Percentiles rank a stretch among this genome's conserved stretches.
Conservation (phyloP, 129 eudicot genomes). For the Scalesia atractyloides region DNA sequence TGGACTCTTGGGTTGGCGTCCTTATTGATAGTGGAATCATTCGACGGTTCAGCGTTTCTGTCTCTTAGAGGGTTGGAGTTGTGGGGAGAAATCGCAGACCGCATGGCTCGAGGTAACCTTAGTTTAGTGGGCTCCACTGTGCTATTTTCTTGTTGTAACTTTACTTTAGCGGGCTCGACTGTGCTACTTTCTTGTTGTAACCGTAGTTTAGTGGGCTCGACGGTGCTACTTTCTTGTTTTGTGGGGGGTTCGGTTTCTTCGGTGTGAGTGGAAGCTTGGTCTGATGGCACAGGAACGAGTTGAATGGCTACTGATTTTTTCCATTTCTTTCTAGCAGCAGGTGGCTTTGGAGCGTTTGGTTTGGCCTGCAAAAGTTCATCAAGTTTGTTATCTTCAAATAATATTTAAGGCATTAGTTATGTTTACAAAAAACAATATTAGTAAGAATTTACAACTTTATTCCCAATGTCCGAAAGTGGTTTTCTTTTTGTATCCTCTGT, state of each 20-base stretch:
- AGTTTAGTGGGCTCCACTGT: constrained; percentile 40
- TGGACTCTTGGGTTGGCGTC: constrained; percentile 54
- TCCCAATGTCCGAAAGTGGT: constrained; percentile 91
- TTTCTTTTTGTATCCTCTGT: constrained; percentile 48
- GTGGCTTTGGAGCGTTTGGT: constrained; percentile 56
- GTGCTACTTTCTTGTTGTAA: no score
- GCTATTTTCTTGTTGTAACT: constrained; percentile 37
- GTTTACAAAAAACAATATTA: neutral
- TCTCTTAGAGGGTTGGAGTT: constrained; percentile 53
- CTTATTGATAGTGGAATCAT: constrained; percentile 30
- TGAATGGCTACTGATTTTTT: constrained; percentile 54
- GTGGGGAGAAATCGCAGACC: constrained; percentile 50
- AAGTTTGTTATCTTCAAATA: constrained; percentile 9
- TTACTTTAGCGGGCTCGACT: constrained; percentile 33
- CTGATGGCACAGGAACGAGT: constrained; percentile 63
- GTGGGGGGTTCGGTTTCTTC: constrained; percentile 45
- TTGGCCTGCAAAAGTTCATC: constrained; percentile 46
- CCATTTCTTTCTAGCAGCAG: constrained; percentile 72
- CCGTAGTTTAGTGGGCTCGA: neutral
- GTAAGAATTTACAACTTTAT: constrained; percentile 51
- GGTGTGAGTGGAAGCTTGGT: constrained; percentile 36
- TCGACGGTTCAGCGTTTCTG: constrained; percentile 58
- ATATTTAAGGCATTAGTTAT: no score
- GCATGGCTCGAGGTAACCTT: constrained; percentile 83
- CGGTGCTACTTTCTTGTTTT: constrained; percentile 38